A percentile compares a stretch with the other conserved stretches of the same genome.
phyloP scores from a whole-genome alignment of 75 land plant species.

The Selaginella moellendorffii region DNA sequence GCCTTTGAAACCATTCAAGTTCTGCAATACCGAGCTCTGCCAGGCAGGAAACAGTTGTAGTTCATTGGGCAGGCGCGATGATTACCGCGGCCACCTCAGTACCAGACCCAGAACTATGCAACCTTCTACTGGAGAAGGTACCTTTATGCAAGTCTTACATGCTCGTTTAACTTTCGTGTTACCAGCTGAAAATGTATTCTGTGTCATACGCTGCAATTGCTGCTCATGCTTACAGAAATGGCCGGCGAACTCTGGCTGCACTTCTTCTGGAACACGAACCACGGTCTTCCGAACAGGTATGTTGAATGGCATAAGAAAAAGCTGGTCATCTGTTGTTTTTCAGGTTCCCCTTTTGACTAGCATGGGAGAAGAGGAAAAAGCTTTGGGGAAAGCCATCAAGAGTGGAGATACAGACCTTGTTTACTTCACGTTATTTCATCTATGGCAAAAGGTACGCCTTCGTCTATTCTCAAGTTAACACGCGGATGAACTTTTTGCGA shows the following conservation, averaged over 20 bases:
- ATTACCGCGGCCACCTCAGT: slow-evolving; percentile 56
- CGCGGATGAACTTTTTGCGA: not conserved
- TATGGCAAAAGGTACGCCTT: slow-evolving; percentile 66
- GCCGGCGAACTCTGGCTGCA: slow-evolving; percentile 83
- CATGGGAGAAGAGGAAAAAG: slow-evolving; percentile 91
- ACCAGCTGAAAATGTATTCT: slow-evolving; percentile 77
- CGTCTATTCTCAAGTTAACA: not conserved
- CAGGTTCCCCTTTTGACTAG: slow-evolving; percentile 90
- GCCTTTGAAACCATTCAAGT: not conserved
- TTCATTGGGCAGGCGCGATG: slow-evolving; percentile 95
- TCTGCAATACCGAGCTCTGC: no score
- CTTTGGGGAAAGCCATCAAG: slow-evolving; percentile 75
- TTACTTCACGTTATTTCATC: slow-evolving; percentile 85
- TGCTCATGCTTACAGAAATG: slow-evolving; percentile 75
- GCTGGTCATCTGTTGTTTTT: not conserved
- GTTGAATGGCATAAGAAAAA: not conserved
- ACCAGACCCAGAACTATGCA: slow-evolving; percentile 58
- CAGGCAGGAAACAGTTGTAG: slow-evolving; percentile 82
- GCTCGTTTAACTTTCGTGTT: not conserved
- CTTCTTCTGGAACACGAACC: slow-evolving; percentile 94
- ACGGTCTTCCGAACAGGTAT: slow-evolving; percentile 85
- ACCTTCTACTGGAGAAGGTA: slow-evolving; percentile 86
- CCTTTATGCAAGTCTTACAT: not conserved
- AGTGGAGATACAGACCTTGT: slow-evolving; percentile 98
- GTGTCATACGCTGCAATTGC: slow-evolving; percentile 96